Conservation (phyloP, 2,329 filamentous ascomycete genomes). For the Beauveria sp. region DNA sequence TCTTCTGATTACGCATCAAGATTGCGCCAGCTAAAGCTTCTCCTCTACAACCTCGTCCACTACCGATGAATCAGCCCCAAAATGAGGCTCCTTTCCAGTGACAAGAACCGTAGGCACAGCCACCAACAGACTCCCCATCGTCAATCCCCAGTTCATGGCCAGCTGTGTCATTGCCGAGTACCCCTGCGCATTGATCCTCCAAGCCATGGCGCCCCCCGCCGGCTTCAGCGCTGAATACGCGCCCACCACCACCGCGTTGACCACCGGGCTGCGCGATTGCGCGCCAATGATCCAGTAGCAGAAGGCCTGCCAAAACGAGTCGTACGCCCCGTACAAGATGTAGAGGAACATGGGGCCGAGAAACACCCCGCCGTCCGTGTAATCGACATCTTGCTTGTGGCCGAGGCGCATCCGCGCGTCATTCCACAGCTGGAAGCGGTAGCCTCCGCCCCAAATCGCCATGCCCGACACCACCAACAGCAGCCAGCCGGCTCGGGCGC, state of each 20-base stretch:
- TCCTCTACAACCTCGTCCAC: not conserved
- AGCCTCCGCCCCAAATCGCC: constrained; percentile 52
- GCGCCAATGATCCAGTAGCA: constrained; percentile 67
- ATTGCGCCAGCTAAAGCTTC: not conserved
- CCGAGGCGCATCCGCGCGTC: constrained; percentile 27
- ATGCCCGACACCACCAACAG: constrained; percentile 39
- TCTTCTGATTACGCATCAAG: too few species aligned
- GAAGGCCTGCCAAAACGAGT: constrained; percentile 82
- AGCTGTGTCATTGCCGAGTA: not conserved
- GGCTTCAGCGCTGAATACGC: constrained; percentile 84
- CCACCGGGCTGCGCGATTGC: constrained; percentile 57
- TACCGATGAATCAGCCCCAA: not conserved
- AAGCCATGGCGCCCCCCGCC: constrained; percentile 69
- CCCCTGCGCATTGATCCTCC: constrained; percentile 32
- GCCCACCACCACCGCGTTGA: constrained; percentile 82
- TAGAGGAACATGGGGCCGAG: constrained; percentile 79
- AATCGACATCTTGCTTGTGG: constrained; percentile 7
- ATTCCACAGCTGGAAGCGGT: constrained; percentile 54
- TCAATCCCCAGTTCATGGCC: not conserved
- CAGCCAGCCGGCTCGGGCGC: constrained; percentile 42
- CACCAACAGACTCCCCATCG: not conserved
- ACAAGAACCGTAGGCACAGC: not conserved
- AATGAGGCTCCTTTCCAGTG: not conserved
- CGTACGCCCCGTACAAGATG: constrained; percentile 85
- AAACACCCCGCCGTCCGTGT: constrained; percentile 36